Base-by-base conservation (phyloP, 192 early-diverging fungal species). In the Fimicolochytrium jonesii region DNA sequence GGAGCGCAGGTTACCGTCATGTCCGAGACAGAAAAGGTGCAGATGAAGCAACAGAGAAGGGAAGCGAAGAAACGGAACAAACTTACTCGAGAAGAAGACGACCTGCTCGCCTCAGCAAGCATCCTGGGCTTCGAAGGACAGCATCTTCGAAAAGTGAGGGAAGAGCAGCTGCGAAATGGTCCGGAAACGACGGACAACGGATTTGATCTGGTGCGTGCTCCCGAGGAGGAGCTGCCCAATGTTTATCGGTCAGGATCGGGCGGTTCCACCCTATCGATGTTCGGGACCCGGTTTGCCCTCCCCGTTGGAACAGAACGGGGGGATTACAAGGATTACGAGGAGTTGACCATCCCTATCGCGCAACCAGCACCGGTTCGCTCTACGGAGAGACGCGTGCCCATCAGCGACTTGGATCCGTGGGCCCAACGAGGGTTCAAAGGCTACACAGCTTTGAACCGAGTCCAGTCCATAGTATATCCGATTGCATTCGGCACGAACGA, bases 401-500 rank as follows among this genome's bases (percentile, higher is more conserved):
- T 98, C 9, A 72, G 63, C 5, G 78, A 83, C 22, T 78, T 97
- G 80, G 91, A 94, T 57, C 80, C 80, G 82, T 72, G 76, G 78
- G 47, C 83, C 71, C 66, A 88, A 45, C 39, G 49, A 6, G 77
- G 90, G 1, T 97, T 95, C 81, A 82, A 87, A 59, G 86, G 87
- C 20, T 97, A 97, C 71, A 81, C 81, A 25, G 77, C 84, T 6
- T 77, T 99, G 42, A 99, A 99, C 69, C 86, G 95, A 43, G 86
- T 99, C 43, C 97, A 99, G 76, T 92, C 91, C 20, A 90, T 95
- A 56, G 91, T 99, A 4, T 94, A 90, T 61, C 94, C 94, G 23
- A 84, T 90, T 4, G 93, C 93, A 0, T 99, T 90, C 69, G 83
- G 88, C 28, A 88, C 90, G n/a, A 96, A 94, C 71, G 95, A 96